These are phyloP conservation scores for Tephrocybe rancida DNA, from an alignment of 768 basidiomycete species.

Conservation along the genomic window DNA sequence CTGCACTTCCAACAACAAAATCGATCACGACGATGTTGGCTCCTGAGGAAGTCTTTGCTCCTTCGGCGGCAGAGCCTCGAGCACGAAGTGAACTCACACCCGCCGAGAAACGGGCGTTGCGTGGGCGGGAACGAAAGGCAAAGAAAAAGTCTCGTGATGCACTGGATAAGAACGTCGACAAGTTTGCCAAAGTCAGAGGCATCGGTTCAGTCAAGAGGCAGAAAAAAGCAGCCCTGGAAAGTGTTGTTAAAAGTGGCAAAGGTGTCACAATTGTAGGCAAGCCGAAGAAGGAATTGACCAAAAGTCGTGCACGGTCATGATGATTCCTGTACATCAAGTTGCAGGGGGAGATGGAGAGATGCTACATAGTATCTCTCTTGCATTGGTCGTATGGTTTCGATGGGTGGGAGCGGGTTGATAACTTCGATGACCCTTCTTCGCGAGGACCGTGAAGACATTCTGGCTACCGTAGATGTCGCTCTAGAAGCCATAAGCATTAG, in stretches of 20 bases:
- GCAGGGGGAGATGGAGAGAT: too few species aligned
- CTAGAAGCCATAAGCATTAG: too few species aligned
- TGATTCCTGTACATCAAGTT: not conserved
- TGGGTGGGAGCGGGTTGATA: too few species aligned
- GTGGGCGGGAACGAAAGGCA: constrained; percentile 68
- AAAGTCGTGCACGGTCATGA: constrained; percentile 20
- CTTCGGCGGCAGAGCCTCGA: constrained; percentile 55
- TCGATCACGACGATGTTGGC: constrained; percentile 82
- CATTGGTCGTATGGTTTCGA: too few species aligned
- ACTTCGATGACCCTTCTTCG: too few species aligned
- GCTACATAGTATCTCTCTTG: too few species aligned
- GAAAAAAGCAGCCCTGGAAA: constrained; percentile 82
- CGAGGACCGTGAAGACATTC: too few species aligned
- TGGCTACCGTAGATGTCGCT: too few species aligned
- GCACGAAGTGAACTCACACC: constrained; percentile 85
- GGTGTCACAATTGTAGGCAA: constrained; percentile 91
- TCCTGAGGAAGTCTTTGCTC: constrained; percentile 87
- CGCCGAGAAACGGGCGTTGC: constrained; percentile 72
- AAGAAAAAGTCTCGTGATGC: constrained; percentile 68
- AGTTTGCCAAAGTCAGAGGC: constrained; percentile 58
- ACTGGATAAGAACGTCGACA: constrained; percentile 67
- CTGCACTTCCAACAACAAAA: constrained; percentile 84
- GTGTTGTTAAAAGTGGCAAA: constrained; percentile 80
- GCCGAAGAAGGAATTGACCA: constrained; percentile 39
- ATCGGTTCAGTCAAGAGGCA: constrained; percentile 68